A percentile compares a stretch with the other conserved stretches of the same genome.
Evolutionary conservation across 1,284 basidiomycete species (phyloP).

Genomic region (Ceratobasidium sp.): DNA sequence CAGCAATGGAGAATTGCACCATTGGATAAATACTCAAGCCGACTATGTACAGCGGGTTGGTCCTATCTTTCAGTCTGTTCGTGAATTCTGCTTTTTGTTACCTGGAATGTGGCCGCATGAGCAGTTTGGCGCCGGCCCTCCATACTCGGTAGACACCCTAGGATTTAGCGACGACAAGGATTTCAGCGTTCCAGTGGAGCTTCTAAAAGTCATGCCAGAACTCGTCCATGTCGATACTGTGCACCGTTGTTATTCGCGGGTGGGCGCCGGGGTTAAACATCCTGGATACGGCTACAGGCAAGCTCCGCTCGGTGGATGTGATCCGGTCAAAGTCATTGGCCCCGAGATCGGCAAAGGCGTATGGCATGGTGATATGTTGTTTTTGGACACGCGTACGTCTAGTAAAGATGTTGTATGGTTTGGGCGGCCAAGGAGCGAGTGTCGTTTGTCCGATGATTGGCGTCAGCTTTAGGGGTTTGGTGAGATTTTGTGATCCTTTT

Average conservation of each 20-base stretch:
- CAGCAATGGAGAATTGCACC: not conserved
- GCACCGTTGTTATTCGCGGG: slow-evolving; percentile 29
- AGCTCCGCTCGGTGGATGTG: slow-evolving; percentile 8
- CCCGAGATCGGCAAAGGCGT: not conserved
- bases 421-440: slow-evolving; percentile 38
- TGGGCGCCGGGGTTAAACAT: slow-evolving; percentile 24
- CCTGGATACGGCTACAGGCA: slow-evolving; percentile 7
- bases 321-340: slow-evolving; percentile 11
- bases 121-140: not conserved
- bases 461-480: not conserved
- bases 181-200: slow-evolving; percentile 13
- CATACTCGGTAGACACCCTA: not conserved
- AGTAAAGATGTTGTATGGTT: slow-evolving; percentile 16
- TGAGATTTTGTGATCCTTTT: not conserved
- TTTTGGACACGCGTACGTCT: not conserved
- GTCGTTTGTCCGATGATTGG: slow-evolving; percentile 23
- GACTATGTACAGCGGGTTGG: not conserved
- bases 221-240: slow-evolving; percentile 40
- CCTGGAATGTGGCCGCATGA: slow-evolving; percentile 41
- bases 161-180: slow-evolving; percentile 11
- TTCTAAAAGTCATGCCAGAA: slow-evolving; percentile 31
- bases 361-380: not conserved
- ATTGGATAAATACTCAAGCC: not conserved
- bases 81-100: slow-evolving; percentile 37
- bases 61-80: slow-evolving; percentile 26